A percentile compares a stretch with the other conserved stretches of the same genome.
Conservation (phyloP, 257 asterid species). For the Solanum neorickii region DNA sequence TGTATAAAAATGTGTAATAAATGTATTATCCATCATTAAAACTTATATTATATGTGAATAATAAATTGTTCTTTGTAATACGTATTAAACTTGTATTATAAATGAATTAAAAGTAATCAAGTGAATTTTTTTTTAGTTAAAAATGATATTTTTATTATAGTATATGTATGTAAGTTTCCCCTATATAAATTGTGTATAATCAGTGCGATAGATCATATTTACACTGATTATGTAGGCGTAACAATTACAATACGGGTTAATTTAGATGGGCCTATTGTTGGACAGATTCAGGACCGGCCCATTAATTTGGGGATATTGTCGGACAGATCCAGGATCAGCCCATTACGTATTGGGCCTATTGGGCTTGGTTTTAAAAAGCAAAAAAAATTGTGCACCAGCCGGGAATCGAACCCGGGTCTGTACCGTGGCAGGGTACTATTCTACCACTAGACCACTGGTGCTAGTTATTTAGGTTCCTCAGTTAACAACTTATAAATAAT, state of each 20-base stretch:
- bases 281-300: background rate
- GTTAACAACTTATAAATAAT: background rate
- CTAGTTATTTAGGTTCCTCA: background rate
- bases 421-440: constrained; percentile 89
- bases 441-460: constrained; percentile 96
- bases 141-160: no score
- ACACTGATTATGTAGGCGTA: background rate
- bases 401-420: constrained; percentile 93
- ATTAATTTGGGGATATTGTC: background rate
- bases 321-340: background rate
- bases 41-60: no score
- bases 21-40: no score
- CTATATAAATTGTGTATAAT: background rate
- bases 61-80: no score
- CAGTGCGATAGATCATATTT: background rate
- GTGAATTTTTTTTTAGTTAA: no score
- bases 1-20: no score
- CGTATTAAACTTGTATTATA: no score
- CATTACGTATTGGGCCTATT: background rate
- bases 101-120: no score
- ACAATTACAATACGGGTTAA: background rate
- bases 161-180: no score
- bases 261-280: background rate
- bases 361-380: background rate
- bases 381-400: constrained; percentile 37